phyloP scores from a whole-genome alignment of 257 asterid genomes.

The Knoxia roxburghii region DNA sequence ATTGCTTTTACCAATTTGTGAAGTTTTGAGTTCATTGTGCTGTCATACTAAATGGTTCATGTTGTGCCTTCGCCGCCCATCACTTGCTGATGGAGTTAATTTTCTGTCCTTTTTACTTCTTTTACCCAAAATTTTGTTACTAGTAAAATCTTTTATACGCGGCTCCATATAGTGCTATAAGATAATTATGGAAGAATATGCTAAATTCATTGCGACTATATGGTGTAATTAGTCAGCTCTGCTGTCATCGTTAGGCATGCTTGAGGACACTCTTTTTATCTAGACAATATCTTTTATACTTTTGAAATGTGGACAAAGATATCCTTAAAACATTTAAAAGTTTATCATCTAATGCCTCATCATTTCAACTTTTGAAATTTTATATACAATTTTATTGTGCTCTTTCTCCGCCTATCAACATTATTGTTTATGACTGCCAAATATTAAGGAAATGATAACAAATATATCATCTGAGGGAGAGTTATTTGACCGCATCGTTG shows the following conservation, averaged over 20 bases:
- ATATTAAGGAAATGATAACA: background rate
- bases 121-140: background rate
- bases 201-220: background rate
- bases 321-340: background rate
- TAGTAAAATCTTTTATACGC: background rate
- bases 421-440: background rate
- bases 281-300: background rate
- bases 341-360: background rate
- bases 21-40: background rate
- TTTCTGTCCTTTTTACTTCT: background rate
- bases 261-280: background rate
- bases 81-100: background rate
- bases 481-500: conserved; percentile 10
- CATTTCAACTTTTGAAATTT: background rate
- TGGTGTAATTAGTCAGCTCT: background rate
- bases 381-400: background rate
- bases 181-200: background rate
- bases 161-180: background rate
- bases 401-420: background rate
- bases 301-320: background rate
- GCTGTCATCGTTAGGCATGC: background rate
- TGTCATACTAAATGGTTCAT: background rate
- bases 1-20: background rate
- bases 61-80: background rate
- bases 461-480: background rate